phyloP scores from a whole-genome alignment of 257 asterid genomes.

The Rehmannia glutinosa region DNA sequence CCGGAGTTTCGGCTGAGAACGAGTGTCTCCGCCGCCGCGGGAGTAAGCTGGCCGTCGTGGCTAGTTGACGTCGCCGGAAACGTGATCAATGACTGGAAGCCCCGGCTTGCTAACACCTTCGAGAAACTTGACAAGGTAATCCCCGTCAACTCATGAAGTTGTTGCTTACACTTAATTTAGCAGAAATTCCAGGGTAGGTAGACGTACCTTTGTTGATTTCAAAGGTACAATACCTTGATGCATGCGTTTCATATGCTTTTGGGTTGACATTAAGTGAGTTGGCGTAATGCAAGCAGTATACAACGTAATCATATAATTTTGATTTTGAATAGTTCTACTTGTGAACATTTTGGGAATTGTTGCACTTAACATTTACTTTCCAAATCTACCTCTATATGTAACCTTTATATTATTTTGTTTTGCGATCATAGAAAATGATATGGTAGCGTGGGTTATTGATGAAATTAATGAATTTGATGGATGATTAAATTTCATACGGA shows the following conservation, averaged over 20 bases:
- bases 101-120: slow-evolving; percentile 83
- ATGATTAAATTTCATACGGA: too few species aligned
- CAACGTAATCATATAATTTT: too few species aligned
- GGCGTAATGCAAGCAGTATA: too few species aligned
- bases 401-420: too few species aligned
- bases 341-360: too few species aligned
- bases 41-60: slow-evolving; percentile 86
- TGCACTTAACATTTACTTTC: too few species aligned
- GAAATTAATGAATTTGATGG: too few species aligned
- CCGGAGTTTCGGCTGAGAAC: slow-evolving; percentile 35
- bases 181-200: neutral
- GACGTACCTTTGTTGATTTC: slow-evolving; percentile 9
- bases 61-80: slow-evolving; percentile 70
- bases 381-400: too few species aligned
- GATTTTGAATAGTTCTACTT: too few species aligned
- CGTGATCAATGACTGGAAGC: slow-evolving; percentile 76
- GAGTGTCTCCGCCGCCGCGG: slow-evolving; percentile 23
- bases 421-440: too few species aligned
- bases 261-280: neutral
- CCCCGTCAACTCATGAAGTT: slow-evolving; percentile 7
- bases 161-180: neutral
- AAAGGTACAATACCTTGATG: slow-evolving; percentile 11
- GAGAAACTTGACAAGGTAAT: slow-evolving; percentile 84
- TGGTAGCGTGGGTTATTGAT: too few species aligned
- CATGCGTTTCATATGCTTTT: slow-evolving; percentile 2